These are phyloP conservation scores for Alternaria triticimaculans DNA, from an alignment of 2,329 filamentous ascomycete species.

Conservation along the genomic window DNA sequence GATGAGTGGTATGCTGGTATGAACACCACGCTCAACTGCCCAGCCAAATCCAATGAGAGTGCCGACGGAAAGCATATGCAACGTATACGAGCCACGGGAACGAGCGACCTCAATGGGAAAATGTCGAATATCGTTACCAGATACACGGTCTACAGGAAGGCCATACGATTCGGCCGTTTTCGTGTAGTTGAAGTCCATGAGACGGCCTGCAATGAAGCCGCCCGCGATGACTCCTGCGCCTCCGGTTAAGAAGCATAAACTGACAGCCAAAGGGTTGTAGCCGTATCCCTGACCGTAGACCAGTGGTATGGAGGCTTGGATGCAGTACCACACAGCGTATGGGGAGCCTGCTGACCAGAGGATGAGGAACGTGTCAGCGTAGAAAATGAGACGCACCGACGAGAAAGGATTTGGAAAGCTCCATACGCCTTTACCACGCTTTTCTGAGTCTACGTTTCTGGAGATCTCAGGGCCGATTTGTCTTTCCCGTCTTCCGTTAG, in stretches of 20 bases:
- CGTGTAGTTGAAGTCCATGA: not conserved
- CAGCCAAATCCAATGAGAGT: not conserved
- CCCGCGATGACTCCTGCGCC: not conserved
- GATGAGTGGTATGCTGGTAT: not conserved
- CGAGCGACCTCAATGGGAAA: not conserved
- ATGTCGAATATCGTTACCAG: not conserved
- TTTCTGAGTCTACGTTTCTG: not conserved
- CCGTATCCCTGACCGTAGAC: not conserved
- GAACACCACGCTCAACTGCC: not conserved
- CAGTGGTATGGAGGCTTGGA: not conserved
- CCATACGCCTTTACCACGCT: not conserved
- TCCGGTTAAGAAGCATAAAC: not conserved
- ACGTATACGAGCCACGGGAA: not conserved
- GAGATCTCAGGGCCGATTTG: rapidly evolving
- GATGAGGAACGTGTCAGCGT: not conserved
- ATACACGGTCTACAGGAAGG: not conserved
- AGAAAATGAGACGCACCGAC: not conserved
- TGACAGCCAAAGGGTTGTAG: not conserved
- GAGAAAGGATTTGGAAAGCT: not conserved
- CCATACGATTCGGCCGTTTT: not conserved
- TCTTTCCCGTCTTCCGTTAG: not conserved
- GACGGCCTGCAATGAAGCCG: not conserved
- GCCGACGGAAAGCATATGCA: not conserved
- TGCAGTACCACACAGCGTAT: not conserved
- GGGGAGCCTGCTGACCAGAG: not conserved